Evolutionary conservation across 768 basidiomycete species (phyloP).

Genomic region (Mycena olivaceomarginata): DNA sequence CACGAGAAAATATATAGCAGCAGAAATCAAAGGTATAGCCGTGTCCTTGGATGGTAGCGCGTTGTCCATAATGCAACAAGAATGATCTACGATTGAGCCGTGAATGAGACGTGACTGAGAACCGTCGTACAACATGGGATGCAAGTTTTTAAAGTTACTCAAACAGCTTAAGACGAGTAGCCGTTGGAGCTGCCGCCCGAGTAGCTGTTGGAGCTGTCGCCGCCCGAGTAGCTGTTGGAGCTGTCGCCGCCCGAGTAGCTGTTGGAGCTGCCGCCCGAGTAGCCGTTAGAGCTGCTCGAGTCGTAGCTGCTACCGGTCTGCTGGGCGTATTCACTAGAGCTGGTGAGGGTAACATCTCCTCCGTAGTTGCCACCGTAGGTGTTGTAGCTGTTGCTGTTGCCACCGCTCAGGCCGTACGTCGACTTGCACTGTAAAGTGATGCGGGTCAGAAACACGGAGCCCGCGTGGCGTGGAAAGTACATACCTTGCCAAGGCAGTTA

Average conservation of each 20-base stretch:
- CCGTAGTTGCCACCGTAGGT: slow-evolving; percentile 12
- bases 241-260: slow-evolving; percentile 24
- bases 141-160: slow-evolving; percentile 19
- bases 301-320: not conserved
- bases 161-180: slow-evolving; percentile 31
- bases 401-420: slow-evolving; percentile 68
- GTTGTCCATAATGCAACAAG: slow-evolving; percentile 50
- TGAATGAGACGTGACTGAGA: slow-evolving; percentile 48
- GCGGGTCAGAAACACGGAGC: slow-evolving; percentile 34
- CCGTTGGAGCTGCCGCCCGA: slow-evolving; percentile 35
- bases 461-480: slow-evolving; percentile 30
- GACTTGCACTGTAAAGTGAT: slow-evolving; percentile 71
- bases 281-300: slow-evolving; percentile 7
- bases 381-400: slow-evolving; percentile 66
- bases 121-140: slow-evolving; percentile 36
- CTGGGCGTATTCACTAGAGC: too few relatives aligned
- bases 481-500: slow-evolving; percentile 71
- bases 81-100: slow-evolving; percentile 40
- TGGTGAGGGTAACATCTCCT: too few relatives aligned
- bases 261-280: not conserved
- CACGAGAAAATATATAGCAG: slow-evolving; percentile 62
- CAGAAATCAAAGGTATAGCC: slow-evolving; percentile 60
- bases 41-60: slow-evolving; percentile 42
- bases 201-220: slow-evolving; percentile 30
- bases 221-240: slow-evolving; percentile 24